Evolutionary conservation across 306 rosid genomes (phyloP).

Genomic region (peach (Prunus persica)): Prunus_persica_NCBIv2 NC_034015.1:17267001-17267500

Average conservation of each 20-base stretch:
- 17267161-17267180: slow-evolving; percentile 99
- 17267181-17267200: slow-evolving; percentile 96
- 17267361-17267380: neutral
- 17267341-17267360: neutral
- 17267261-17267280: slow-evolving; percentile 59
- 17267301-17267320: neutral
- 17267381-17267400: neutral
- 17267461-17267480: neutral
- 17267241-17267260: slow-evolving; percentile 95
- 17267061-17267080: slow-evolving; percentile 98
- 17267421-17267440: neutral
- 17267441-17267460: neutral
- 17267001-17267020: neutral
- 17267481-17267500: neutral
- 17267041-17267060: slow-evolving; percentile 8
- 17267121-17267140: slow-evolving; percentile 67
- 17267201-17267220: slow-evolving; percentile 99
- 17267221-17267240: slow-evolving; percentile 94
- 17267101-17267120: slow-evolving; percentile 83
- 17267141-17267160: slow-evolving; percentile 94
- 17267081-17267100: slow-evolving; percentile 96
- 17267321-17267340: neutral
- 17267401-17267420: neutral
- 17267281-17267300: neutral
- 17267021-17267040: neutral